A percentile compares a stretch with the other conserved stretches of the same genome.
Evolutionary conservation across 2,329 filamentous ascomycete species (phyloP).

Genomic region (Coniochaeta sp.): DNA sequence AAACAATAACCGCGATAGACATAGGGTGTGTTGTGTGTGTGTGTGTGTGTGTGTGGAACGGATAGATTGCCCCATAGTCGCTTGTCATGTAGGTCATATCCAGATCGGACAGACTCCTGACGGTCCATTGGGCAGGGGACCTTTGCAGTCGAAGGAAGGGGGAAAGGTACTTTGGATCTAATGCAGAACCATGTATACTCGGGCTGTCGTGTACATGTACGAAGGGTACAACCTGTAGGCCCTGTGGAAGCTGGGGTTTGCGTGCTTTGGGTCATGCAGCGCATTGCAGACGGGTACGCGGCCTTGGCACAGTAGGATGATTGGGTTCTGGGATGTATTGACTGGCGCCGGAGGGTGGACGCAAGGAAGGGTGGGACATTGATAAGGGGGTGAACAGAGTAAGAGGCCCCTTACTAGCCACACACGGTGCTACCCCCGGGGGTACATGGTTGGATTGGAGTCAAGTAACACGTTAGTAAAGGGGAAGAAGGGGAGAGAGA

Average conservation of each 20-base stretch:
- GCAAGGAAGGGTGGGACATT: not conserved
- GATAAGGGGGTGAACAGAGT: not conserved
- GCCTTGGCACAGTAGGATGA: not conserved
- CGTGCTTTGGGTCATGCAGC: not conserved
- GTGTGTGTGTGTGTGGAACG: not conserved
- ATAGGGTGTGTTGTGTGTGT: too few relatives aligned
- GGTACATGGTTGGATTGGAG: not conserved
- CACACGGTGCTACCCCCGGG: not conserved
- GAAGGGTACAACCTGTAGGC: not conserved
- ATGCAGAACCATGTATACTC: not conserved
- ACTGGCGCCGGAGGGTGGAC: not conserved
- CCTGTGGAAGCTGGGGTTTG: not conserved
- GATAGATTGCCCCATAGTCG: not conserved
- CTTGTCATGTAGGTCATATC: not conserved
- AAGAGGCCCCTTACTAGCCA: not conserved
- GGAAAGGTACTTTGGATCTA: too few relatives aligned
- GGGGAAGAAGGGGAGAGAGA: not conserved
- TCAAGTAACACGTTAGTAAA: not conserved
- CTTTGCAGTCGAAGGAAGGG: too few relatives aligned
- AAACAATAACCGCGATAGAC: not conserved
- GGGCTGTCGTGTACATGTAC: not conserved
- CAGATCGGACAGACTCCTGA: not conserved
- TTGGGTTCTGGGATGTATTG: not conserved
- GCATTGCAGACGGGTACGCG: constrained; percentile 1
- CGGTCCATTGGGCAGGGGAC: not conserved